Base-by-base conservation (phyloP, 225 moss, liverwort and hornwort species). In the Asterella californica region DNA sequence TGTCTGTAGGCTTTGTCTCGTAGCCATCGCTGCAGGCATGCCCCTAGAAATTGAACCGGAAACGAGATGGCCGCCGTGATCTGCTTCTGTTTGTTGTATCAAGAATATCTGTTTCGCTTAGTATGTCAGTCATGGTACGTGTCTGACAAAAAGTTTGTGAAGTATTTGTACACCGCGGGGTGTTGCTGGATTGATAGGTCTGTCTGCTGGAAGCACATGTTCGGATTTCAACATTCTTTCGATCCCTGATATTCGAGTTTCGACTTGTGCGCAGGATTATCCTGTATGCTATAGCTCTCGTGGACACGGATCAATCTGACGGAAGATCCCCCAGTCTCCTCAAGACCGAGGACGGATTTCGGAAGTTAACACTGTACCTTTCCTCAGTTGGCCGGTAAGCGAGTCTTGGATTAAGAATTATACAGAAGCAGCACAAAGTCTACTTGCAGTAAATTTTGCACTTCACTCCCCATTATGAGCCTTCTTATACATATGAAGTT, bases 251-350 rank as follows among this genome's bases (percentile, higher is more conserved):
- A 47, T 11, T 29, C 2, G 75, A 19, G 30, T 34, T 64, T 55
- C n/a, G 14, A 27, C 32, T 72, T 29, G 55, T 25, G 64, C 48
- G 72, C 90, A 96, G 96, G 81, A 99, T 95, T 52, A 87, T 99
- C 72, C 86, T 95, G 7, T 99, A 99, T 72, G 99, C 95, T 46
- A 93, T 99, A 82, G 90, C 92, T 64, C 84, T 99, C 80, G 88
- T 92, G 36, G 99, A 99, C 80, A 90, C 90, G 53, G 95, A 95
- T 81, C 99, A 97, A 86, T 83, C 86, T 69, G 81, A 74, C 21
- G 74, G 75, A 77, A 84, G 88, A 74, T 76, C 81, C 78, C 73
- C 84, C 67, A 77, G 42, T 2, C 85, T 91, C 63, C 79, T 93
- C 17, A 90, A 89, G 75, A 88, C 90, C 25, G 83, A 89, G 46